Base-by-base conservation (phyloP, 2,329 filamentous ascomycete species). In the Talaromyces amestolkiae region DNA sequence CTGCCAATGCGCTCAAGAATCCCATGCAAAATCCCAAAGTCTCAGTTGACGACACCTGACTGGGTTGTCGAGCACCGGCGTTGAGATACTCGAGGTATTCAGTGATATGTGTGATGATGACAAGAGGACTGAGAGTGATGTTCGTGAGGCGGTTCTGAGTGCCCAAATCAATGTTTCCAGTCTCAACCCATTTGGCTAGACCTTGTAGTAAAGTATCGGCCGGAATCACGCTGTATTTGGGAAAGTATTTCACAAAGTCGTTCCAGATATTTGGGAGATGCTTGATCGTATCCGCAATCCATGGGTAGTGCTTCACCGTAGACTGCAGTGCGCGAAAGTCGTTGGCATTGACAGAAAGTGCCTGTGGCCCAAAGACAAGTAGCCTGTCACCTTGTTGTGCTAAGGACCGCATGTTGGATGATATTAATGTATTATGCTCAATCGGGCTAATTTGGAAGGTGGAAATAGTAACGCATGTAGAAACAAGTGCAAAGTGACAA, bases 1-100 rank as follows among this genome's bases (percentile, higher is more conserved):
- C 76, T 0, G 78, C 77, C 13, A 77, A 63, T 7, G 81, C 77
- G 47, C 68, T 74, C n/a, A 83, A 59, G 1, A 81, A 61, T 0
- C 80, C 80, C 1, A 74, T 75, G 41, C 81, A 82, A 61, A 81
- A 76, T 0, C 81, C 80, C 0, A 76, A 45, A 1, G 71, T 72
- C 68, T 74, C 70, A 2, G 64, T 68, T n/a, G 58, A 60, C 0
- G 27, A 58, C n/a, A 62, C 51, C 8, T 60, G 13, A 56, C 11
- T n/a, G 4, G 31, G 11, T 3, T 60, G 41, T 43, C 60, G 56
- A 2, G 33, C 17, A 2, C 39, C 24, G 22, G 27, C 45, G 15
- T 69, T 58, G 43, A 73, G 68, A 58, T 70, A 74, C 3, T 54
- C 61, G 47, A 66, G 65, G 65, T 80, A 80, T 58, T 80, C 71